Conservation (phyloP, 2,329 filamentous ascomycete species). For the Beauveria medogensis region DNA sequence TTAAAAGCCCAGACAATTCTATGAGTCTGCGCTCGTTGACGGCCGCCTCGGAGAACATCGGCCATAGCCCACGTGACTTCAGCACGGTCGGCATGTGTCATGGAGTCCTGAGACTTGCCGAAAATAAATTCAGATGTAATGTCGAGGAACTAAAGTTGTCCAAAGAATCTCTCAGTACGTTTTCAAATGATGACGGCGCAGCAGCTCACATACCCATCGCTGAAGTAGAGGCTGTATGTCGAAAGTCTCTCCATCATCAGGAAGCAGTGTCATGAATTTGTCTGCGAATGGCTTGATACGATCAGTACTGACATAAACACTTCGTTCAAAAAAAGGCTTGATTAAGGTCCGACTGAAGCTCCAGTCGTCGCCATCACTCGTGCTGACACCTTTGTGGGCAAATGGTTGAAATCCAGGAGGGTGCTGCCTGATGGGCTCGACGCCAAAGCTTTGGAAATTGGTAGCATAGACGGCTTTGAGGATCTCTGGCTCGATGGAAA, state of each 20-base stretch:
- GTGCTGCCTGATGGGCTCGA: slow-evolving; percentile 16
- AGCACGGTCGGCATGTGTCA: slow-evolving; percentile 13
- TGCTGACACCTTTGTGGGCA: slow-evolving; percentile 14
- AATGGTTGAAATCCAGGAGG: slow-evolving; percentile 14
- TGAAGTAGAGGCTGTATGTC: slow-evolving; percentile 14
- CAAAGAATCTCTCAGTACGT: neutral
- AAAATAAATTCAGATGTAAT: slow-evolving; percentile 15
- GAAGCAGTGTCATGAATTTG: slow-evolving; percentile 11
- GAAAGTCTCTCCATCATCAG: slow-evolving; percentile 14
- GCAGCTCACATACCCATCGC: slow-evolving; percentile 12
- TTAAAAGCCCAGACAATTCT: slow-evolving; percentile 16
- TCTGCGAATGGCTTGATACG: slow-evolving; percentile 15
- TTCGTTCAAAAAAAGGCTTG: slow-evolving; percentile 17
- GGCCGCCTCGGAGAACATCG: slow-evolving; percentile 13
- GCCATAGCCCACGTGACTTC: slow-evolving; percentile 15
- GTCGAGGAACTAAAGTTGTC: slow-evolving; percentile 13
- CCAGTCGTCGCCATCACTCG: slow-evolving; percentile 16
- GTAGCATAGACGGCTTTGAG: slow-evolving; percentile 18
- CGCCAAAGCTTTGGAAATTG: slow-evolving; percentile 16
- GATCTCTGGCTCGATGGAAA: slow-evolving; percentile 16
- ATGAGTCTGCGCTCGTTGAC: slow-evolving; percentile 13
- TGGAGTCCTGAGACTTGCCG: slow-evolving; percentile 13
- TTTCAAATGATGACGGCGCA: too few species aligned
- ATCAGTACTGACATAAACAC: slow-evolving; percentile 16
- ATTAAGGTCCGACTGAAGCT: slow-evolving; percentile 16